Evolutionary conservation across 805 yeast genomes (phyloP), one percentile per base, ranked within the genome.

Genomic region (Yamadazyma endophytica): DNA sequence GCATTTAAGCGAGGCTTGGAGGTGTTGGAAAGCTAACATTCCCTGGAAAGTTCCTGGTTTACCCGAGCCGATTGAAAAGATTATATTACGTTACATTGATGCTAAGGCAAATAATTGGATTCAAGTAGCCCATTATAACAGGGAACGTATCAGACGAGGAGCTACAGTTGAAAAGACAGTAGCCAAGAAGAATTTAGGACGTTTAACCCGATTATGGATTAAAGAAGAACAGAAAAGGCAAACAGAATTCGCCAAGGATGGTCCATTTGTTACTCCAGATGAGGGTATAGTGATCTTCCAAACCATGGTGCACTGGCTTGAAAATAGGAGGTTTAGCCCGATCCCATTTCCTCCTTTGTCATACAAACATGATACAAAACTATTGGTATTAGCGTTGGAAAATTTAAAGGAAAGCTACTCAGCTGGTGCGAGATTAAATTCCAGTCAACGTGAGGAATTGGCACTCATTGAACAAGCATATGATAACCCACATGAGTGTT

Each of bases 11-110:
- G 98, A 92, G 56, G 98, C 98, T 0, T 92, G 99, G 99, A 68
- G 98, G 54, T 92, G 97, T 55, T 92, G 99, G 99, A 92, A 92
- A 55, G 98, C 98, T 2, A 90, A 92, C 50, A 82, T 92, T 36
- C 96, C 97, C 0, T 92, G 97, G 97, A 79, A 86, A 44, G 97
- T 92, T 11, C 95, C 96, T 1, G 97, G 97, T 0, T 66, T 92
- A 59, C 98, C 99, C 2, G 82, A 74, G 32, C 97, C 97, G 0
- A 76, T 92, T 16, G 92, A 80, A 43, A 75, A 77, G 26, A 85
- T 92, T 22, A 89, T 92, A 39, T 82, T 85, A 49, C 74, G 96
- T 26, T 92, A 92, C 49, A 80, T 92, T 29, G 82, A 87, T 49
- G 95, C 96, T 1, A 90, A 92, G 54, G 96, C 97, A 2, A 97